These are phyloP conservation scores for Podila horticola DNA, from an alignment of 192 early-diverging fungal species.

Conservation along the genomic window DNA sequence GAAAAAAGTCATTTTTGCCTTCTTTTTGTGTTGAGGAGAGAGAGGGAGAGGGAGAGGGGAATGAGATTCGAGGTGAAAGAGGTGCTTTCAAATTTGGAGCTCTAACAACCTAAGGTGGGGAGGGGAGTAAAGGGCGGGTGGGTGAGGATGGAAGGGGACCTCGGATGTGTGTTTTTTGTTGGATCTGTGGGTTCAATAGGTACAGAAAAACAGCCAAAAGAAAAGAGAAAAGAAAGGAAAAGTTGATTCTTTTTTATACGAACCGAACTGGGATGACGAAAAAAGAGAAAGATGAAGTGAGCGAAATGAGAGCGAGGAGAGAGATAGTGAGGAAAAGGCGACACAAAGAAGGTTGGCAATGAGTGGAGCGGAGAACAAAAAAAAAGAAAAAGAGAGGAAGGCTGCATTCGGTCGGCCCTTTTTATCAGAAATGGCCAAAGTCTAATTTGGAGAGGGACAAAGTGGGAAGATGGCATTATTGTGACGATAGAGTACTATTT, in stretches of 20 bases:
- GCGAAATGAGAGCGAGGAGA: too few relatives aligned
- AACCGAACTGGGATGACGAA: neutral
- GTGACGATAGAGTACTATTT: too few relatives aligned
- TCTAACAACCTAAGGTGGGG: slow-evolving; percentile 15
- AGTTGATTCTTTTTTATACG: neutral
- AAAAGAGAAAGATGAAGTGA: too few relatives aligned
- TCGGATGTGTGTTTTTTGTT: neutral
- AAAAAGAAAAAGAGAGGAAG: too few relatives aligned
- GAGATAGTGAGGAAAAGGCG: neutral
- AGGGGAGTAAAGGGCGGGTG: neutral
- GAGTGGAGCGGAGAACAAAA: too few relatives aligned
- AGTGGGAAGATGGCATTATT: too few relatives aligned
- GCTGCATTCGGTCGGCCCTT: too few relatives aligned
- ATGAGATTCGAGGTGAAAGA: neutral
- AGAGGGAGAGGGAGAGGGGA: neutral
- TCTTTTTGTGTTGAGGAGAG: neutral
- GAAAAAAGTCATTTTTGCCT: slow-evolving; percentile 22
- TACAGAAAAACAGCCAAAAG: neutral
- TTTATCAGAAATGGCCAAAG: too few relatives aligned
- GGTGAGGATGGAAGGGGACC: slow-evolving; percentile 11
- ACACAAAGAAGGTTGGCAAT: too few relatives aligned
- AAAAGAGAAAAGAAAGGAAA: neutral
- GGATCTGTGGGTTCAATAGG: neutral
- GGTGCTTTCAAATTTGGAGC: slow-evolving; percentile 39
- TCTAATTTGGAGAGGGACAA: too few relatives aligned